A percentile compares a stretch with the other conserved stretches of the same genome.
These are phyloP conservation scores for Chloroidium sp. DNA, from an alignment of 163 green algal species.

Conservation along the genomic window DNA sequence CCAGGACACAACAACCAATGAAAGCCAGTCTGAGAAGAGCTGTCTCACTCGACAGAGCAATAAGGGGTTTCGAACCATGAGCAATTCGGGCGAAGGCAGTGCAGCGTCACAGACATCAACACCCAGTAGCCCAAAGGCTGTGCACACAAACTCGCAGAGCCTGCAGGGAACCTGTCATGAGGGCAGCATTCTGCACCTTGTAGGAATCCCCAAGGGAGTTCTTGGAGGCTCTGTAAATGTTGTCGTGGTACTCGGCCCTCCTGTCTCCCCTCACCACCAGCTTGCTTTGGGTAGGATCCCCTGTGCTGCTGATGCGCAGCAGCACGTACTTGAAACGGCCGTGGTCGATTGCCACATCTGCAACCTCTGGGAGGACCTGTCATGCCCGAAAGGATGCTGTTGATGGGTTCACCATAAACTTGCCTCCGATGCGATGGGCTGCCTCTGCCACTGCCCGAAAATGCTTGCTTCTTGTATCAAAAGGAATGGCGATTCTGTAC, in stretches of 20 bases:
- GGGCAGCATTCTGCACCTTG: conserved; percentile 32
- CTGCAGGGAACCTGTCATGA: neutral
- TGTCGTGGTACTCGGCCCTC: conserved; percentile 59
- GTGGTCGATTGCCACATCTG: conserved; percentile 40
- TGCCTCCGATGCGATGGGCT: too few relatives aligned
- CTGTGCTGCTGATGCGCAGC: conserved; percentile 28
- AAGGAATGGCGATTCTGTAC: too few relatives aligned
- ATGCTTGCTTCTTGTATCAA: too few relatives aligned
- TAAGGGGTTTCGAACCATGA: too few relatives aligned
- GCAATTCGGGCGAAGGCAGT: too few relatives aligned
- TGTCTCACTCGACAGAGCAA: too few relatives aligned
- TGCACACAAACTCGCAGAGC: neutral
- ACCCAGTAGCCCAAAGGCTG: neutral
- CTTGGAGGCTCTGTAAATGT: conserved; percentile 12
- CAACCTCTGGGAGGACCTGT: neutral
- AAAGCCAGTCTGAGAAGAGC: too few relatives aligned
- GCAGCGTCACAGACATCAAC: neutral
- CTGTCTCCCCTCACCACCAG: conserved; percentile 57
- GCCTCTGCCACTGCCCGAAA: too few relatives aligned
- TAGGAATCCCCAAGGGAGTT: too few relatives aligned
- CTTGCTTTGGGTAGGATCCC: conserved; percentile 2
- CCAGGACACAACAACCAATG: neutral
- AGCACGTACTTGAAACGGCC: conserved; percentile 69
- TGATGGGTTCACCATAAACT: too few relatives aligned
- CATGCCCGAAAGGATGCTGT: too few relatives aligned